phyloP scores from a whole-genome alignment of 2,329 filamentous ascomycete genomes.

The Sporothrix pallida region DNA sequence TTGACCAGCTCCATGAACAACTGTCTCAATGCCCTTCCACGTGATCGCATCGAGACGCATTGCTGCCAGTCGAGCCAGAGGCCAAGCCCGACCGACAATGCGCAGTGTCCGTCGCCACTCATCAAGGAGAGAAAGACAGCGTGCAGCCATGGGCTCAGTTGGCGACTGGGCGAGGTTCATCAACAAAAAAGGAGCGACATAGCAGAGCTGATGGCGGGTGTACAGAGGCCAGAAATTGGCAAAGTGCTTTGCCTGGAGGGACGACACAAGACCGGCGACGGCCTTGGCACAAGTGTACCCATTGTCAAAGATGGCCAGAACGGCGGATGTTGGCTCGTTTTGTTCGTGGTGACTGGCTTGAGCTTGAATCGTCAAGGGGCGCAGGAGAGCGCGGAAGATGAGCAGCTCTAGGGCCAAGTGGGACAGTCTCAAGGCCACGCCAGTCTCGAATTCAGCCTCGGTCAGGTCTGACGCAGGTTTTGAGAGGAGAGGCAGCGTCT shows the following conservation, averaged over 20 bases:
- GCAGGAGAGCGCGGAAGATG: constrained; percentile 41
- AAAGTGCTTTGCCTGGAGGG: constrained; percentile 40
- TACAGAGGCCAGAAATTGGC: constrained; percentile 40
- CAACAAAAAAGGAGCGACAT: constrained; percentile 40
- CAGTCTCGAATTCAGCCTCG: constrained; percentile 39
- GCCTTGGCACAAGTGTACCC: constrained; percentile 40
- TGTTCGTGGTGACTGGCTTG: constrained; percentile 8
- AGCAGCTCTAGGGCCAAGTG: constrained; percentile 41
- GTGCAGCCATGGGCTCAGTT: constrained; percentile 37
- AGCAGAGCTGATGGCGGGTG: constrained; percentile 41
- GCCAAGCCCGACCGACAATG: constrained; percentile 40
- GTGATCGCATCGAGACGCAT: constrained; percentile 41
- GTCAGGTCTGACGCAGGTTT: constrained; percentile 38
- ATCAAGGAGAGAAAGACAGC: constrained; percentile 37
- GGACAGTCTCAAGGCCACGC: constrained; percentile 39
- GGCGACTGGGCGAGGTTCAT: constrained; percentile 40
- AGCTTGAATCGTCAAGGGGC: constrained; percentile 37
- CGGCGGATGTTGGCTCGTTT: constrained; percentile 28
- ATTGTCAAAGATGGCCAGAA: constrained; percentile 41
- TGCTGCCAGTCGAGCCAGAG: constrained; percentile 39
- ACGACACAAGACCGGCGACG: constrained; percentile 39
- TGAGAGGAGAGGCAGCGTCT: constrained; percentile 40
- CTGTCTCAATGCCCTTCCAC: constrained; percentile 40
- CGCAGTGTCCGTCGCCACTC: constrained; percentile 41
- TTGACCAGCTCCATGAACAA: constrained; percentile 37